Percentiles rank a stretch among this genome's conserved stretches.
Conservation (phyloP, 805 yeast genomes). For the Barnettozyma californica region DNA sequence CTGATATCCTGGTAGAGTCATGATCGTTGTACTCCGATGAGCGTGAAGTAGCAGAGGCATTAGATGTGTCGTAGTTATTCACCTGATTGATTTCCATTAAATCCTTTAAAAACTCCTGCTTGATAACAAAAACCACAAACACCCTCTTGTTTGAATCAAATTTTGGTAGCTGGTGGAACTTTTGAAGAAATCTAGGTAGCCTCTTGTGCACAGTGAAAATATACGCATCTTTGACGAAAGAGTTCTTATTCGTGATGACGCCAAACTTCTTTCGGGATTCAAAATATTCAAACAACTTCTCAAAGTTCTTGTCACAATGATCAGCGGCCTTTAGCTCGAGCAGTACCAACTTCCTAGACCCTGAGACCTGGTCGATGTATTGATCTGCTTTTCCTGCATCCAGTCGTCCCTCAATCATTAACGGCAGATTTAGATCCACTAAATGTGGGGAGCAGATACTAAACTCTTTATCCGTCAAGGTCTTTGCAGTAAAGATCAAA, state of each 20-base stretch:
- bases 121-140: constrained; percentile 18
- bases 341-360: constrained; percentile 48
- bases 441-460: constrained; percentile 10
- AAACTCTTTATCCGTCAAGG: constrained; percentile 24
- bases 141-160: constrained; percentile 8
- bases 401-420: constrained; percentile 60
- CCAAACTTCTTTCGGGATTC: constrained; percentile 35
- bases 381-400: constrained; percentile 47
- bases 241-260: constrained; percentile 35
- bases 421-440: constrained; percentile 25
- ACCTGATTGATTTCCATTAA: background rate
- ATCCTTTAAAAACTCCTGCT: constrained; percentile 17
- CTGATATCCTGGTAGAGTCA: background rate
- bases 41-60: background rate
- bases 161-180: constrained; percentile 3
- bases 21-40: background rate
- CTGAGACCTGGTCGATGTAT: constrained; percentile 45
- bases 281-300: constrained; percentile 30
- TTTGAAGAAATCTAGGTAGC: constrained; percentile 18
- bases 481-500: constrained; percentile 24
- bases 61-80: constrained; percentile 1
- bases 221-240: constrained; percentile 43
- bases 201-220: constrained; percentile 28
- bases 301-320: constrained; percentile 19
- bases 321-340: constrained; percentile 34